Conservation (phyloP, 805 yeast species). For the Candida succiphila region DNA sequence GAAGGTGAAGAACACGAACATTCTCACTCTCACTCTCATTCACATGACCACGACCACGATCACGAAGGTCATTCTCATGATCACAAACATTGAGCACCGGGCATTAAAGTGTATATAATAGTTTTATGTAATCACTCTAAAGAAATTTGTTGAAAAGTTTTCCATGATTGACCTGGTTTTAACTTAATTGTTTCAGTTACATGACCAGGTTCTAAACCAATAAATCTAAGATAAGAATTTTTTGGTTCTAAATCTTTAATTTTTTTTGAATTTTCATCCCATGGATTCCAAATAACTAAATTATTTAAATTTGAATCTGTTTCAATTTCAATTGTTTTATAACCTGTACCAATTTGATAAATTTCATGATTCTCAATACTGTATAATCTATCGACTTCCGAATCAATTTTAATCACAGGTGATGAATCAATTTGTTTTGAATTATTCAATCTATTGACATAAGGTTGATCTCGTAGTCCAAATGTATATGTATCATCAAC, state of each 20-base stretch:
- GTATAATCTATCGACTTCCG: conserved; percentile 9
- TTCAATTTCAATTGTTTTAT: conserved; percentile 6
- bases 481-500: conserved; percentile 11
- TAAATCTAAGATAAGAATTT: conserved; percentile 7
- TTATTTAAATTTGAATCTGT: conserved; percentile 6
- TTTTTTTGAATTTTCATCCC: conserved; percentile 7
- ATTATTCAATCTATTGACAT: conserved; percentile 6
- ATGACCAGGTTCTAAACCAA: conserved; percentile 13
- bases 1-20: background rate
- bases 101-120: too few relatives aligned
- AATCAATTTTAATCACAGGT: conserved; percentile 8
- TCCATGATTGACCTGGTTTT: conserved; percentile 6
- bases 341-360: conserved; percentile 10
- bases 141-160: conserved; percentile 6
- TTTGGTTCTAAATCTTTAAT: conserved; percentile 13
- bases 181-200: conserved; percentile 5
- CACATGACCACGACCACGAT: too few relatives aligned
- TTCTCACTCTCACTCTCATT: background rate
- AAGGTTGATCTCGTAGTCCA: conserved; percentile 7
- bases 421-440: background rate
- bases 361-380: conserved; percentile 1
- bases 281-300: conserved; percentile 14
- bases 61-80: too few relatives aligned
- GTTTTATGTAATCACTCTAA: too few relatives aligned
- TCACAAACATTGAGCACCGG: too few relatives aligned